Base-by-base conservation (phyloP, 805 yeast species). In the Suhomyces pyralidae region DNA sequence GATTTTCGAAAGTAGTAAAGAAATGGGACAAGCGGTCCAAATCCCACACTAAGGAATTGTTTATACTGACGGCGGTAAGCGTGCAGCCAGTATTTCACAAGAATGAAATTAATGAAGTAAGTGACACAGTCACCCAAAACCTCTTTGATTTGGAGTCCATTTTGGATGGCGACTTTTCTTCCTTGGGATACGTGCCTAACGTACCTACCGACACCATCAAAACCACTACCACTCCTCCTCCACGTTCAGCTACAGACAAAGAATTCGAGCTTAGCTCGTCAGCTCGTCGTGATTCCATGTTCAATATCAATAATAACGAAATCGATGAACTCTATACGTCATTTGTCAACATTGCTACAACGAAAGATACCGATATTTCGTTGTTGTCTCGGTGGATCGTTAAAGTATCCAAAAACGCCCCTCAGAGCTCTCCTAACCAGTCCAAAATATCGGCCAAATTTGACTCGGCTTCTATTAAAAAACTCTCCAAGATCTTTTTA, bases 11-110 rank as follows among this genome's bases (percentile, higher is more conserved):
- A 71, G 97, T 90, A 26, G 81, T 94, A 62, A 94, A 94, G 68
- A 94, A 94, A 73, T 94, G 99, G 99, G 99, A 94, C 71, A 94
- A 94, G 70, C 78, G 97, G 56, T 90, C 97, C 20, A 91, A 93
- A 63, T 89, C 97, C 2, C 96, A 90, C 60, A 91, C 97, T 6
- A 91, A 92, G 64, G 99, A 94, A 66, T 77, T 94, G 49, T 94
- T 92, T 66, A 78, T 94, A 47, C 84, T 90, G 28, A 87, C 97
- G 0, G 97, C 97, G 0, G 96, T 94, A 12, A 90, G 90, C 55
- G 97, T 94, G 5, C 99, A 94, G 69, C 98, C 99, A 0, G 96
- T 93, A 10, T 94, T 94, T 72, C 96, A 94, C 63, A 82, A 96
- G 56, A 86, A 88, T 57, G 93, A 89, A 61, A 87, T 93, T 49